Evolutionary conservation across 1,284 basidiomycete genomes (phyloP).

Genomic region (Cryptococcus jaspeensis): DNA sequence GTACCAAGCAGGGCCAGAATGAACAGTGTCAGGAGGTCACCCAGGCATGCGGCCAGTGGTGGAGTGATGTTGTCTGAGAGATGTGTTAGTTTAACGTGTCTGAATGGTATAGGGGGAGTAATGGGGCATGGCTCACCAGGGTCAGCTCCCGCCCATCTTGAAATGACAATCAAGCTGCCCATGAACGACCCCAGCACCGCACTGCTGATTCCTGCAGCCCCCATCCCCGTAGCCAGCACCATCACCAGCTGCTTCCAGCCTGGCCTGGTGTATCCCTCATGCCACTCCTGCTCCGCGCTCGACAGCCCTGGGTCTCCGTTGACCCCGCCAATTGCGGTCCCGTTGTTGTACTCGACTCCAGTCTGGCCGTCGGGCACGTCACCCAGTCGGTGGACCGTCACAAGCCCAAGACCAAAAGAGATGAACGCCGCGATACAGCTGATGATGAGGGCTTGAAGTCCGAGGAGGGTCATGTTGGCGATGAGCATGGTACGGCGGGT

Average conservation of each 20-base stretch:
- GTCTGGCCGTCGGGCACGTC: constrained; percentile 26
- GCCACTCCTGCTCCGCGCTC: constrained; percentile 38
- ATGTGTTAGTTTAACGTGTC: constrained; percentile 1
- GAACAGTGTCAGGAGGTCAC: constrained; percentile 85
- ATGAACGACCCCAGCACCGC: constrained; percentile 87
- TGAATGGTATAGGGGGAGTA: background rate
- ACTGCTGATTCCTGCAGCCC: constrained; percentile 76
- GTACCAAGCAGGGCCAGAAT: constrained; percentile 65
- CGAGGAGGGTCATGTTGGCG: constrained; percentile 83
- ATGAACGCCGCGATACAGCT: constrained; percentile 81
- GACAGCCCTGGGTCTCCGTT: constrained; percentile 27
- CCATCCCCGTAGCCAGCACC: constrained; percentile 86
- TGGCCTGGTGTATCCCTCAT: constrained; percentile 51
- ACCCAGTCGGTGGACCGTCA: constrained; percentile 57
- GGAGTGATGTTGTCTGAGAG: constrained; percentile 86
- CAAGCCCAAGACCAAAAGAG: constrained; percentile 69
- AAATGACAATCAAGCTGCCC: constrained; percentile 78
- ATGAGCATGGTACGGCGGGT: constrained; percentile 68
- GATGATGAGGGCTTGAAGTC: constrained; percentile 89
- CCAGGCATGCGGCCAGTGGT: constrained; percentile 86
- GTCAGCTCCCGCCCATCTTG: constrained; percentile 71
- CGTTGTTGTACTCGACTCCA: constrained; percentile 3
- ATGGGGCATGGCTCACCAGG: constrained; percentile 61
- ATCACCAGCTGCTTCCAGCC: constrained; percentile 62
- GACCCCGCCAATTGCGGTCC: background rate